phyloP scores from a whole-genome alignment of 169 alveolate species.

The Cryptosporidium ubiquitum region DNA sequence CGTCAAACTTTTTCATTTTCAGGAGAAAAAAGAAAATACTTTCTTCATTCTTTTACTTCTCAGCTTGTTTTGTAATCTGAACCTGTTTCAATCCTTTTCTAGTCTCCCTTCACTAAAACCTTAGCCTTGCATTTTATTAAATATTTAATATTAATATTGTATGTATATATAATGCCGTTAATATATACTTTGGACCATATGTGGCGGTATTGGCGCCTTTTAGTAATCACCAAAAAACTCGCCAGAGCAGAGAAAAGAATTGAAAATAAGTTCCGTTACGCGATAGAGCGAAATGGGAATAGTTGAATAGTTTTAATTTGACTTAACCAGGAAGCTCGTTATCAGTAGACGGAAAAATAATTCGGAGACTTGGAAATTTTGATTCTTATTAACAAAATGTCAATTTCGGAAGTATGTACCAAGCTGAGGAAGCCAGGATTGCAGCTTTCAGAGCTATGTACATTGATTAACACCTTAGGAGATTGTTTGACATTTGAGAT shows the following conservation, averaged over 20 bases:
- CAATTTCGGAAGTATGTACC: slow-evolving; percentile 14
- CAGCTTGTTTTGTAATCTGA: neutral
- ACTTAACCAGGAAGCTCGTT: neutral
- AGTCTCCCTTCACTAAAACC: too few relatives aligned
- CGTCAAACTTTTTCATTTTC: neutral
- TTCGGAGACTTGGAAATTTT: neutral
- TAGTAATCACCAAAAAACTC: neutral
- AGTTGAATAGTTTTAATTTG: neutral
- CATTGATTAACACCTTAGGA: slow-evolving; percentile 44
- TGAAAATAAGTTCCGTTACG: neutral
- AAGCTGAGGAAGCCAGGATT: slow-evolving; percentile 33
- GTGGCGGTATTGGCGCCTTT: neutral
- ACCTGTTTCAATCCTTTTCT: too few relatives aligned
- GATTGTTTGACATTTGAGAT: slow-evolving; percentile 12
- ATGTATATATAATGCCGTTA: too few relatives aligned
- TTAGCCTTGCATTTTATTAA: too few relatives aligned
- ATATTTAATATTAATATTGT: too few relatives aligned
- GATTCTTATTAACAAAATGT: neutral
- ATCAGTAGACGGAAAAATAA: neutral
- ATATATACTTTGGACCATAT: neutral
- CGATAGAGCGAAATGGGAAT: neutral
- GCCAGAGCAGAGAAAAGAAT: too few relatives aligned
- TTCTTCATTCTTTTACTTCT: too few relatives aligned
- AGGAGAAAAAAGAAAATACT: neutral
- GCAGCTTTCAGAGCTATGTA: slow-evolving; percentile 56